Percentiles rank a stretch among this genome's conserved stretches.
Evolutionary conservation across 2,329 filamentous ascomycete species (phyloP).

Genomic region (Diaporthe batatas): DNA sequence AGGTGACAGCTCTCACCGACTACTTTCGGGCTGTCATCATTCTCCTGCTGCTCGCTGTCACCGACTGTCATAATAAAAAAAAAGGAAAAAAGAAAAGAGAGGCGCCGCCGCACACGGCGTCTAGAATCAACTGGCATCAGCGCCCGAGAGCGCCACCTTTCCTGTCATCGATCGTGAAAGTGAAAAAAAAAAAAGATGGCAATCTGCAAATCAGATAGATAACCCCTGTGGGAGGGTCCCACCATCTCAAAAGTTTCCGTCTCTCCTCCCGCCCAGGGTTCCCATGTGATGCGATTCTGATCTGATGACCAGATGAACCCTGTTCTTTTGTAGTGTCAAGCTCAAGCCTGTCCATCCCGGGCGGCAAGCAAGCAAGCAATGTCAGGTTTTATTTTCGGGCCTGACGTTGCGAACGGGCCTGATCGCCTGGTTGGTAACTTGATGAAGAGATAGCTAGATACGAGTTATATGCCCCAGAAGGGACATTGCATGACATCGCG

Average conservation of each 20-base stretch:
- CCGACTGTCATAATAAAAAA: background rate
- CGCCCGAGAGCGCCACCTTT: background rate
- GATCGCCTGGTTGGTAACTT: background rate
- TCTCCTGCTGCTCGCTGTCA: background rate
- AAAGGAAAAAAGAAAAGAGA: background rate
- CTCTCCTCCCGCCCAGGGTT: conserved; percentile 19
- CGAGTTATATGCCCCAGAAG: background rate
- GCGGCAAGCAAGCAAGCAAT: background rate
- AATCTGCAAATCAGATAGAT: conserved; percentile 18
- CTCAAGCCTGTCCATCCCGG: background rate
- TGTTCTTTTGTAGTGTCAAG: conserved; percentile 11
- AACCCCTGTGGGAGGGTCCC: background rate
- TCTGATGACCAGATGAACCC: conserved; percentile 11
- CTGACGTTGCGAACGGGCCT: background rate
- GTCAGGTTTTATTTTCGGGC: background rate
- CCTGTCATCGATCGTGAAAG: background rate
- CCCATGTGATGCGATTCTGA: conserved; percentile 1
- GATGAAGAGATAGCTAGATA: background rate
- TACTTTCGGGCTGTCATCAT: background rate
- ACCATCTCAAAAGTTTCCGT: background rate
- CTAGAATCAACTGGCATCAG: background rate
- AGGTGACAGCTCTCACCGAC: conserved; percentile 29
- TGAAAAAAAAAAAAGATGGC: background rate
- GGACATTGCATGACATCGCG: conserved; percentile 4
- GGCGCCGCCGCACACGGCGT: conserved; percentile 2